These are phyloP conservation scores for Diddensiella transvaalensis DNA, from an alignment of 805 yeast genomes.

Conservation along the genomic window DNA sequence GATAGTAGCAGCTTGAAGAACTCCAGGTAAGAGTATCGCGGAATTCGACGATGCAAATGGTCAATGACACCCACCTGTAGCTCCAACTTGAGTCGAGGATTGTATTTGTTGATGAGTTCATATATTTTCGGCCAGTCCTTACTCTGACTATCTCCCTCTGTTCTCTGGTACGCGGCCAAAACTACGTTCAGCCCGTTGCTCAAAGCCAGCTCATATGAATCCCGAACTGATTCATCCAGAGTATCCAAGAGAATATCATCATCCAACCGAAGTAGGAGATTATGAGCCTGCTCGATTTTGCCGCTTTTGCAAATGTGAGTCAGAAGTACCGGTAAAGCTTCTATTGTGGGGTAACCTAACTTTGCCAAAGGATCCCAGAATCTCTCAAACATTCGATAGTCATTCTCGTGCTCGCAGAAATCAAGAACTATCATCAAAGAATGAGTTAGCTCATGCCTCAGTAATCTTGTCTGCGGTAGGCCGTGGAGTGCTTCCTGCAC, in stretches of 20 bases:
- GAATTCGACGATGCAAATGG: slow-evolving; percentile 14
- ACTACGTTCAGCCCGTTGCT: slow-evolving; percentile 19
- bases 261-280: slow-evolving; percentile 10
- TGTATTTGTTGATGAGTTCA: slow-evolving; percentile 8
- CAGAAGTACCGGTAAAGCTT: slow-evolving; percentile 12
- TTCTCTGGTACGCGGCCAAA: slow-evolving; percentile 3
- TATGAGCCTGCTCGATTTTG: slow-evolving; percentile 6
- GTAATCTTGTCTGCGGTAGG: not conserved
- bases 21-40: slow-evolving; percentile 8
- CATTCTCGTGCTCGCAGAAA: not conserved
- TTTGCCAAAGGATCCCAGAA: slow-evolving; percentile 12
- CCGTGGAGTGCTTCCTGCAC: not conserved
- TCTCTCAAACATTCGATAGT: slow-evolving; percentile 4
- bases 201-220: slow-evolving; percentile 13
- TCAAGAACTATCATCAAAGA: not conserved
- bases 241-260: not conserved
- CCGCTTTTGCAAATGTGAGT: slow-evolving; percentile 2
- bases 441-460: not conserved
- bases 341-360: slow-evolving; percentile 7
- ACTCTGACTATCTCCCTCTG: not conserved
- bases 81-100: slow-evolving; percentile 9
- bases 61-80: slow-evolving; percentile 14
- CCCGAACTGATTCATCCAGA: not conserved
- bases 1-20: slow-evolving; percentile 17
- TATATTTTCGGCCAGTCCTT: slow-evolving; percentile 9